Evolutionary conservation across 2,329 filamentous ascomycete genomes (phyloP), one percentile per base, ranked within the genome.

Genomic region (Neofusicoccum cordaticola): DNA sequence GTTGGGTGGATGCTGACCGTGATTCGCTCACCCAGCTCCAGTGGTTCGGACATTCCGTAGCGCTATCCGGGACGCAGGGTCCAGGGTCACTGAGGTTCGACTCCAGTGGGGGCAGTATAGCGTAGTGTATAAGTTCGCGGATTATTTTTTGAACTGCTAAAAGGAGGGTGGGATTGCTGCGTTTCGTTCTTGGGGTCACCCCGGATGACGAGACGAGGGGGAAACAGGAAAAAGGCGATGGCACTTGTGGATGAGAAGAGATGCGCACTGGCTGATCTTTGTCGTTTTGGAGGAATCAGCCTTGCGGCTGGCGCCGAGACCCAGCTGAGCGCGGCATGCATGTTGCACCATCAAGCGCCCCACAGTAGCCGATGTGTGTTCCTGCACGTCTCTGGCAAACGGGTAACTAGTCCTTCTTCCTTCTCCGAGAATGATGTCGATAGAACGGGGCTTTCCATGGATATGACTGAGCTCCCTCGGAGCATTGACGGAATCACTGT

Each of bases 291-390:
- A 15, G 22, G 31, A 47, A 9, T 60, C 56, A 47, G 56, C 56
- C 56, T 60, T 47, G 56, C 56, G 56, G 27, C 56, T 60, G 56
- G 56, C 15, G 56, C 41, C 56, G 41, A 60, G 42, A 45, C 56
- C 41, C 56, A 60, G 56, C 42, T 60, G 41, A 37, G 56, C 41
- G 41, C 31, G n/a, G 42, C 41, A 7, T 37, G 56, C 56, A 60
- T 47, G 42, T 47, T 60, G 31, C 41, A 22, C 17, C 15, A 47
- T 1, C 9, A 31, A 45, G 31, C 22, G 53, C n/a, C 53, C 52
- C 39, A 22, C 39, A 13, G 22, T 19, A n/a, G 17, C 44, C 31
- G 27, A 37, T 48, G 27, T 11, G 15, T 11, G n/a, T 37, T 37
- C 41, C 27, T 45, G 56, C 42, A 60, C 13, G n/a, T 37, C n/a